phyloP scores from a whole-genome alignment of 108 stramenopile genomes.

The Craspedostauros australis region DNA sequence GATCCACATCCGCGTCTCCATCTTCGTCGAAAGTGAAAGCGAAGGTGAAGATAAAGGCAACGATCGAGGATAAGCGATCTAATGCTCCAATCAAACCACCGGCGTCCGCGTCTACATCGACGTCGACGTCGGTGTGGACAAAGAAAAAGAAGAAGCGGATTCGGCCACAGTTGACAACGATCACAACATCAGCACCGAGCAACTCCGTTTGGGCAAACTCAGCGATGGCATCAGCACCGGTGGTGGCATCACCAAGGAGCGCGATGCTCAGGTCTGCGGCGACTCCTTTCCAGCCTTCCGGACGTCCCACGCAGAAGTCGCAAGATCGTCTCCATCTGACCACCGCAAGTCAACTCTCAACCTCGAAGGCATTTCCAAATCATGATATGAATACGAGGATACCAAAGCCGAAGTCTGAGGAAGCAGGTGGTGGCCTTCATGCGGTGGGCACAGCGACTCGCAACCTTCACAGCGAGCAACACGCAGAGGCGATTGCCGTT shows the following conservation, averaged over 20 bases:
- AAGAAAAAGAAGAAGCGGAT: slow-evolving; percentile 15
- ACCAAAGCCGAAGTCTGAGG: too few relatives aligned
- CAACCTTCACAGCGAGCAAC: slow-evolving; percentile 1
- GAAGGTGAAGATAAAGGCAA: neutral
- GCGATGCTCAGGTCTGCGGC: too few relatives aligned
- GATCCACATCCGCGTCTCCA: too few relatives aligned
- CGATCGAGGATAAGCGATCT: neutral
- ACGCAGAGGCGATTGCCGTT: too few relatives aligned
- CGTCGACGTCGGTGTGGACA: too few relatives aligned
- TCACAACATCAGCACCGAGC: neutral
- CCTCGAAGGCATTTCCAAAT: neutral
- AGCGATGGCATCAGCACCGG: neutral
- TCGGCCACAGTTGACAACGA: slow-evolving; percentile 8
- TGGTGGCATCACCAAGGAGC: too few relatives aligned
- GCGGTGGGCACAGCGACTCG: neutral
- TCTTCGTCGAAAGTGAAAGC: neutral
- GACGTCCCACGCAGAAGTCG: neutral
- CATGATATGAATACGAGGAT: too few relatives aligned
- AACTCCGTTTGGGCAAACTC: slow-evolving; percentile 1
- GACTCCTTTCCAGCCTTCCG: slow-evolving; percentile 1
- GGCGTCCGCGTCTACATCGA: too few relatives aligned
- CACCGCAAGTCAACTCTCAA: neutral
- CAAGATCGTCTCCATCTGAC: neutral
- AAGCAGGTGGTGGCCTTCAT: slow-evolving; percentile 1
- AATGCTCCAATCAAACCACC: too few relatives aligned